Percentiles rank a stretch among this genome's conserved stretches.
Evolutionary conservation across 148 eudicot genomes (phyloP).

Genomic region (Spergularia bocconei): DNA sequence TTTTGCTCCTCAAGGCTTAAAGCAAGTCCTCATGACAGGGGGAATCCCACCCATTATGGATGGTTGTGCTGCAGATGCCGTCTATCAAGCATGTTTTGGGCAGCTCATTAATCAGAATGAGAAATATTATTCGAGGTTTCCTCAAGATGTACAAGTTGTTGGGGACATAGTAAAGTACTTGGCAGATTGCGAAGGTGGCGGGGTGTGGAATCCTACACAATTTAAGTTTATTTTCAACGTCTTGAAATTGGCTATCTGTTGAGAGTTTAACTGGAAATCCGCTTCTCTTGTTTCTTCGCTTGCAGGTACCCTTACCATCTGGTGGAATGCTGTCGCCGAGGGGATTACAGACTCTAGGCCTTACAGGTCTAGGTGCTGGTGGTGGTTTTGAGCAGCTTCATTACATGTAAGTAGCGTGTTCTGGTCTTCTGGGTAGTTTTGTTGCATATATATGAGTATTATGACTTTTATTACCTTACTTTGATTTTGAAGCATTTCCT

Average conservation of each 20-base stretch:
- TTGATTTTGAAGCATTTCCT: neutral
- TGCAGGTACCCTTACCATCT: constrained; percentile 83
- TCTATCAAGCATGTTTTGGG: constrained; percentile 68
- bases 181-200: constrained; percentile 71
- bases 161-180: constrained; percentile 61
- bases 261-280: neutral
- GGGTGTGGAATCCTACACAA: constrained; percentile 49
- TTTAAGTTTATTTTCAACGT: neutral
- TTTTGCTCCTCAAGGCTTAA: constrained; percentile 91
- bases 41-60: constrained; percentile 81
- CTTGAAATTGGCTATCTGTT: neutral
- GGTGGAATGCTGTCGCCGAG: constrained; percentile 86
- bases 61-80: constrained; percentile 79
- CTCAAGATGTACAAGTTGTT: constrained; percentile 74
- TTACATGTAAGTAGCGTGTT: constrained; percentile 53
- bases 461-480: neutral
- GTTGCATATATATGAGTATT: neutral
- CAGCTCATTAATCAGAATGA: constrained; percentile 61
- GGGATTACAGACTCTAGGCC: constrained; percentile 87
- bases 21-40: constrained; percentile 87
- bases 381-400: constrained; percentile 93
- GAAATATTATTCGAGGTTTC: constrained; percentile 86
- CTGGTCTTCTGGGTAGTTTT: neutral
- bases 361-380: constrained; percentile 80
- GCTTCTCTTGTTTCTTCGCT: constrained; percentile 4